A percentile compares a stretch with the other conserved stretches of the same genome.
Conservation (phyloP, 495 filamentous ascomycete species). For the Physcia stellaris region DNA sequence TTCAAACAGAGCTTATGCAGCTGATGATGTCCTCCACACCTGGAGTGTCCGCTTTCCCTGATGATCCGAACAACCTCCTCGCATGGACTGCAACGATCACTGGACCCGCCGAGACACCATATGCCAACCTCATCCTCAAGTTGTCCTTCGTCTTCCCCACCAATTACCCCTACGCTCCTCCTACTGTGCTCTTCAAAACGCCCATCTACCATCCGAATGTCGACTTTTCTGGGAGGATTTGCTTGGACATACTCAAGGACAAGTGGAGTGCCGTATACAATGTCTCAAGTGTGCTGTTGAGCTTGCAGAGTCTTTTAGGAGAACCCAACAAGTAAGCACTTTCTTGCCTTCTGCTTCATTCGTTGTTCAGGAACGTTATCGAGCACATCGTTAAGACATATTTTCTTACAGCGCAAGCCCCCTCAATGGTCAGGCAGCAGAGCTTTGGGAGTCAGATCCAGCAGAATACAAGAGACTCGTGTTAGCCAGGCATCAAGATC, state of each 20-base stretch:
- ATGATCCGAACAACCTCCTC: slow-evolving; percentile 76
- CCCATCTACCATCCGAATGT: slow-evolving; percentile 93
- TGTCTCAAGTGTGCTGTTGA: slow-evolving; percentile 80
- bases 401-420: slow-evolving; percentile 59
- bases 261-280: slow-evolving; percentile 97
- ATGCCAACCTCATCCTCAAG: slow-evolving; percentile 80
- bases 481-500: slow-evolving; percentile 47
- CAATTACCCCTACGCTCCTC: slow-evolving; percentile 90
- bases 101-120: slow-evolving; percentile 84
- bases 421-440: slow-evolving; percentile 89
- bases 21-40: slow-evolving; percentile 90
- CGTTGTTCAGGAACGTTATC: too few relatives aligned
- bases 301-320: slow-evolving; percentile 86
- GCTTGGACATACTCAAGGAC: slow-evolving; percentile 94
- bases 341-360: background rate
- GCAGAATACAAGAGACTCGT: slow-evolving; percentile 72
- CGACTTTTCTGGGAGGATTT: slow-evolving; percentile 84
- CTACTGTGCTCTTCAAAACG: slow-evolving; percentile 84
- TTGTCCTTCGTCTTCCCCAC: slow-evolving; percentile 82
- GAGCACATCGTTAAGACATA: background rate
- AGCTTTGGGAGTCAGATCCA: slow-evolving; percentile 86
- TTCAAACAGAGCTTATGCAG: slow-evolving; percentile 95
- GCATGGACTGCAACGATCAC: slow-evolving; percentile 88
- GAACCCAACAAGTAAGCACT: slow-evolving; percentile 87
- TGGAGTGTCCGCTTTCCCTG: slow-evolving; percentile 89